Base-by-base conservation (phyloP, 2,329 filamentous ascomycete genomes). In the Penicillium sclerotigenum region DNA sequence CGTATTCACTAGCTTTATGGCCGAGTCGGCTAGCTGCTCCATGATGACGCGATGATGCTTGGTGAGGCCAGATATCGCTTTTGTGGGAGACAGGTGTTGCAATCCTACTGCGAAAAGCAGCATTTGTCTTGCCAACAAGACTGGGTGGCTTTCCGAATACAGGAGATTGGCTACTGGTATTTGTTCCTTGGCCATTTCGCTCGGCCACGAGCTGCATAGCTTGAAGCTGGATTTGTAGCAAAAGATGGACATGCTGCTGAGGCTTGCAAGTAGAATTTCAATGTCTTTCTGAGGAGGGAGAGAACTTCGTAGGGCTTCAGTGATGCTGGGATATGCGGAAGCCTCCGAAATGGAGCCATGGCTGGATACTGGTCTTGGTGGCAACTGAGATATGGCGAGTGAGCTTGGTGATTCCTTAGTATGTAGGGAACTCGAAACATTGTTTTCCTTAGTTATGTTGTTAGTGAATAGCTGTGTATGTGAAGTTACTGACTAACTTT, bases 61-160 rank as follows among this genome's bases (percentile, higher is more conserved):
- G 8, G 66, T 68, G 28, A 71, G 63, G 34, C 54, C 57, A 10
- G 16, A 29, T 16, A 59, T 38, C 28, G 16, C 31, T 16, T 59
- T 52, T 29, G 52, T 50, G 18, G 45, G 45, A 36, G 47, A 48
- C 13, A 63, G 52, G 53, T 43, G 38, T 57, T 72, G 71, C 6
- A 74, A 46, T 10, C 68, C 59, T 9, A 65, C 67, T 10, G 67
- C 70, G 22, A 74, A 60, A 0, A 68, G 46, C 14, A 76, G 64
- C 57, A 76, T 67, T 36, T 63, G 62, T 16, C 64, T 69, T 29
- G 72, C 71, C 11, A 75, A 48, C 3, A 73, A 33, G 6, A 74
- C 64, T 0, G 71, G 72, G 53, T 75, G 72, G 20, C 53, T 57
- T 42, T 63, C 46, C 5, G 59, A 49, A 47, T 38, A 29, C 18